phyloP scores from a whole-genome alignment of 225 moss, liverwort and hornwort genomes.

The Polytrichum commune region DNA sequence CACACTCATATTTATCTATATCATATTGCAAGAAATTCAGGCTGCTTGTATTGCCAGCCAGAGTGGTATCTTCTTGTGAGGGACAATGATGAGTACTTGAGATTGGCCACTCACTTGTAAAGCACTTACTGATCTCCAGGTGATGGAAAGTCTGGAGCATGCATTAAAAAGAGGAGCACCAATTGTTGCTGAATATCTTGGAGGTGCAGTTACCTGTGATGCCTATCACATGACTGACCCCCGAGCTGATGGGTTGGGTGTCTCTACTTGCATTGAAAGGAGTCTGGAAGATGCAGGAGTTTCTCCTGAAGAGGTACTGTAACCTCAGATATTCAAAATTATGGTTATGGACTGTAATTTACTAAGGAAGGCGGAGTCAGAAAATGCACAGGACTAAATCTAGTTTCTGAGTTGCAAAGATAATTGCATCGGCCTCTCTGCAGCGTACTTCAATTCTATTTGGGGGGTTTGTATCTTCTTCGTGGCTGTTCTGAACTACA shows the following conservation, averaged over 20 bases:
- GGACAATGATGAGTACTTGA: background rate
- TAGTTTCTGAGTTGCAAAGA: no score
- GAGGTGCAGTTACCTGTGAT: constrained; percentile 97
- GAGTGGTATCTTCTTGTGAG: background rate
- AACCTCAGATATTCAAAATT: background rate
- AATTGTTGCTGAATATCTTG: constrained; percentile 88
- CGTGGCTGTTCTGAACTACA: background rate
- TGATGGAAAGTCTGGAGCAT: constrained; percentile 96
- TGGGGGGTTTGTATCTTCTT: background rate
- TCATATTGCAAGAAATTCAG: background rate
- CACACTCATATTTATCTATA: background rate
- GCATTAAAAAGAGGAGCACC: constrained; percentile 88
- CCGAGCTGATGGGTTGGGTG: constrained; percentile 94
- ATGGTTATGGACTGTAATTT: background rate
- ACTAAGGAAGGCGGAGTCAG: background rate
- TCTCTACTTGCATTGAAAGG: constrained; percentile 85
- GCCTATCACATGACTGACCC: constrained; percentile 99
- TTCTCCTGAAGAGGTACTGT: constrained; percentile 77
- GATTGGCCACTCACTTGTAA: no score
- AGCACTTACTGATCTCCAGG: constrained; percentile 27
- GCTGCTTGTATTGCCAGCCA: background rate
- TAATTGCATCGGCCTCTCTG: no score
- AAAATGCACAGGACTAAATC: background rate
- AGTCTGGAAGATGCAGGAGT: constrained; percentile 94
- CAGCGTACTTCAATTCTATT: no score